phyloP scores from a whole-genome alignment of 1,139 yeast species.

The Pichia terricola region DNA sequence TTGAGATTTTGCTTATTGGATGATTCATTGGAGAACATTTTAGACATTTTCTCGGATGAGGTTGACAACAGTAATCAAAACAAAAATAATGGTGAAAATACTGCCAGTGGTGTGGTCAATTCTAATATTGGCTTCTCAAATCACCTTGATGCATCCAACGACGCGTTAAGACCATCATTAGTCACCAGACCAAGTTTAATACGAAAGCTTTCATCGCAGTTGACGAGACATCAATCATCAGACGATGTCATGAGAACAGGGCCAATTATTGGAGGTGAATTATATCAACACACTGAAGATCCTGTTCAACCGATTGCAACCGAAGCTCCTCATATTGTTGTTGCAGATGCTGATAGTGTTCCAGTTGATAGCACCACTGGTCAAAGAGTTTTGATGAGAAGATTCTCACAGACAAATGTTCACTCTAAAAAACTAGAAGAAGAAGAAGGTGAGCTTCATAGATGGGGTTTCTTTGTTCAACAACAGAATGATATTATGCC shows the following conservation, averaged over 20 bases:
- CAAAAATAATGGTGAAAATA: not conserved
- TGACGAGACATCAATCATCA: slow-evolving; percentile 38
- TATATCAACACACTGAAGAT: slow-evolving; percentile 12
- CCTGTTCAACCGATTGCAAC: slow-evolving; percentile 3
- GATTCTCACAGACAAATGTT: slow-evolving; percentile 54
- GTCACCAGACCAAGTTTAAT: slow-evolving; percentile 18
- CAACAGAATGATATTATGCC: slow-evolving; percentile 41
- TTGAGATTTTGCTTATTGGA: slow-evolving; percentile 60
- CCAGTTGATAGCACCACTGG: slow-evolving; percentile 67
- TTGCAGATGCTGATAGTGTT: slow-evolving; percentile 44
- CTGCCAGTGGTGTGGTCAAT: not conserved
- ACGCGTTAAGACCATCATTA: not conserved
- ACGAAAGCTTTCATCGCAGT: slow-evolving; percentile 19
- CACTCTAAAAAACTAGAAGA: slow-evolving; percentile 71
- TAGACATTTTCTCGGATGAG: slow-evolving; percentile 44
- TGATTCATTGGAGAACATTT: slow-evolving; percentile 58
- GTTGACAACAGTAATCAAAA: not conserved
- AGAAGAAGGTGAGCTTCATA: slow-evolving; percentile 88
- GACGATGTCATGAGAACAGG: slow-evolving; percentile 44
- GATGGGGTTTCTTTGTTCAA: slow-evolving; percentile 69
- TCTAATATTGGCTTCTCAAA: not conserved
- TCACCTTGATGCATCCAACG: too few species aligned
- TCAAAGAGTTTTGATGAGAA: slow-evolving; percentile 55
- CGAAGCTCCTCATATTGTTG: slow-evolving; percentile 58
- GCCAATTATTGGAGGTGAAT: slow-evolving; percentile 43